A percentile compares a stretch with the other conserved stretches of the same genome.
These are phyloP conservation scores for Hyparrhenia diplandra DNA, from an alignment of 176 grass and related monocot genomes.

Conservation along the genomic window DNA sequence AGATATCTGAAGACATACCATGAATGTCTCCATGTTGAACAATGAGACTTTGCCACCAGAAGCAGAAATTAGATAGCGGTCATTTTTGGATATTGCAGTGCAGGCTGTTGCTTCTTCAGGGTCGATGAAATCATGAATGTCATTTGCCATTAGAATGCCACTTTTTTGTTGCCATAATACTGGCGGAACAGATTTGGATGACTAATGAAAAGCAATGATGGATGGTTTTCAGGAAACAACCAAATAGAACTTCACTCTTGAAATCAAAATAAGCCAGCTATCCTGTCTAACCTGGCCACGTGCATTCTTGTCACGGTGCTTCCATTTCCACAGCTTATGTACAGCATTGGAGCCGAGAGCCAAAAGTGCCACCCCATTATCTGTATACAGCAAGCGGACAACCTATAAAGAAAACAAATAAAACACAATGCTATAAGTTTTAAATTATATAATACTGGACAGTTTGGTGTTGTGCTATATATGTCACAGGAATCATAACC, in stretches of 20 bases:
- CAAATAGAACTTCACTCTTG: not conserved
- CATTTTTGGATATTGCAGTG: conserved; percentile 58
- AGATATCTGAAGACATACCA: conserved; percentile 32
- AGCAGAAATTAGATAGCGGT: conserved; percentile 69
- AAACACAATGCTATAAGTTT: not conserved
- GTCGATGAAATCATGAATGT: conserved; percentile 36
- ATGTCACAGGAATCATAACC: too few species aligned
- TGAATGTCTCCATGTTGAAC: conserved; percentile 43
- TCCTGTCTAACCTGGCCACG: conserved; percentile 53
- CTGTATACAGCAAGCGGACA: conserved; percentile 35
- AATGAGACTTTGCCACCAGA: conserved; percentile 21
- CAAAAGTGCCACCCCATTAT: conserved; percentile 39
- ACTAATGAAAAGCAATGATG: conserved; percentile 30
- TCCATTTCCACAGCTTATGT: conserved; percentile 73
- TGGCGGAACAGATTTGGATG: conserved; percentile 53
- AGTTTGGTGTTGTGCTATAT: too few species aligned
- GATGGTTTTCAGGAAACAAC: not conserved
- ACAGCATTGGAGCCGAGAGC: conserved; percentile 56
- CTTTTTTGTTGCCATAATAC: conserved; percentile 71
- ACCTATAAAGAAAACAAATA: conserved; percentile 22
- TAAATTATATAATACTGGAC: too few species aligned
- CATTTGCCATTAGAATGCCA: conserved; percentile 58
- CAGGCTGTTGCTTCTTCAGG: conserved; percentile 78
- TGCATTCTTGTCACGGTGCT: conserved; percentile 56
- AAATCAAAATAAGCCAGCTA: not conserved